Evolutionary conservation across 306 rosid species (phyloP), one percentile per base, ranked within the genome.

Genomic region (Betula pendula): DNA sequence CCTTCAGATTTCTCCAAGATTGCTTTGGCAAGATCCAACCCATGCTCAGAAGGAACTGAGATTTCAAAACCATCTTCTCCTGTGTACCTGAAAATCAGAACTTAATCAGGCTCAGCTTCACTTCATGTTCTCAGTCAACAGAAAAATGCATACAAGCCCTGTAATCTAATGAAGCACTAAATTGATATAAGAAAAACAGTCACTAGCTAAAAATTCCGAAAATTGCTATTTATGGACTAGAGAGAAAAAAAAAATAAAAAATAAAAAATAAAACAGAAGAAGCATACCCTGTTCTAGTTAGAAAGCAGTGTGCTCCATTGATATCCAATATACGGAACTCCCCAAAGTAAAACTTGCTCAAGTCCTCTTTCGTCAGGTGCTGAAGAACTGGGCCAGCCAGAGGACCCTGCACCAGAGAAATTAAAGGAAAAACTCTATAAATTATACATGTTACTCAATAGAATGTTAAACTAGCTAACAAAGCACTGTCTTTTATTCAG

Each of bases 41-140:
- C 97, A 77, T 85, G 31, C 84, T 96, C 99, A 1, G 96, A 91
- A 45, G 98, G 98, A 65, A 96, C 96, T 73, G 99, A 96, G 51
- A 96, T 96, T 87, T 96, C 99, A 83, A 96, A 96, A 75, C 99
- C 99, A 85, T 96, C 99, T 83, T 96, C 99, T 33, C 99, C 99
- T 10, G 98, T 96, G 85, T 96, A 96, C 83, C 99, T 96, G 87
- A 85, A 75, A 81, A 33, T 69, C 15, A 45, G 49, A 9, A 10
- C 49, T 45, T 2, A 45, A 45, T 45, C 49, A 45, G 49, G 63
- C 63, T 53, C 4, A 10, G 45, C 40, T 53, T 68, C 70, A 69
- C 16, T 29, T 38, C 42, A 29, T 53, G 25, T 19, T 45, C 43
- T 38, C 49, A 56, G 38, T 56, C 10, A 74, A 10, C 24, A 38